These are phyloP conservation scores for Mycena latifolia DNA, from an alignment of 768 basidiomycete genomes.

Conservation along the genomic window DNA sequence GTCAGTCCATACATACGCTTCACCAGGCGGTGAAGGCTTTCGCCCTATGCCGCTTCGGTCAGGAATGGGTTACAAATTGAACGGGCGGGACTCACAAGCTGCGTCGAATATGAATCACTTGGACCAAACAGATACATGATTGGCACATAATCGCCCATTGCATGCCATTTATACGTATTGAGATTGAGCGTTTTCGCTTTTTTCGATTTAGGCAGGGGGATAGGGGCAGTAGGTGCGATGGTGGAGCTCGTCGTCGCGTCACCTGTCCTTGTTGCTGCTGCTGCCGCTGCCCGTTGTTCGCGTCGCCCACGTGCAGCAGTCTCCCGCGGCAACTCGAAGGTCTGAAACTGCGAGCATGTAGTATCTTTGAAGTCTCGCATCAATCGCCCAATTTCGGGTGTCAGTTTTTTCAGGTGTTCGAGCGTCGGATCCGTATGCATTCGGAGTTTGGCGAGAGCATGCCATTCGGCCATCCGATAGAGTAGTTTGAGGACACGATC, in stretches of 20 bases:
- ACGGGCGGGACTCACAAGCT: slow-evolving; percentile 29
- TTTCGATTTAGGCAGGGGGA: background rate
- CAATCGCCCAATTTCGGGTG: slow-evolving; percentile 38
- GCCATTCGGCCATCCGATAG: slow-evolving; percentile 47
- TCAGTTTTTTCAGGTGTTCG: slow-evolving; percentile 34
- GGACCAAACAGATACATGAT: slow-evolving; percentile 40
- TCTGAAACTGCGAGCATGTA: slow-evolving; percentile 40
- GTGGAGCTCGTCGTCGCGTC: too few species aligned
- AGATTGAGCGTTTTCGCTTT: slow-evolving; percentile 40
- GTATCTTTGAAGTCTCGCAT: slow-evolving; percentile 43
- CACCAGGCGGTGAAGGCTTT: too few species aligned
- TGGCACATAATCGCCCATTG: slow-evolving; percentile 37
- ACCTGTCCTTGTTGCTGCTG: too few species aligned
- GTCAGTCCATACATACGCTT: slow-evolving; percentile 53
- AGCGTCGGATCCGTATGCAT: slow-evolving; percentile 51
- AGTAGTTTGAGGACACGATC: slow-evolving; percentile 41
- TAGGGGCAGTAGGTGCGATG: background rate
- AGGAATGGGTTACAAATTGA: too few species aligned
- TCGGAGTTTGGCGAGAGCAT: slow-evolving; percentile 51
- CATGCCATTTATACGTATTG: slow-evolving; percentile 45
- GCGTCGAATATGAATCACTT: slow-evolving; percentile 40
- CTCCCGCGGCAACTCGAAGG: slow-evolving; percentile 46
- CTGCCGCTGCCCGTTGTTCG: slow-evolving; percentile 19
- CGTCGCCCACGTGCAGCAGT: slow-evolving; percentile 31
- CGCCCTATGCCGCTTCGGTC: slow-evolving; percentile 48